Evolutionary conservation across 371 early-diverging fungal species (phyloP), one percentile per base, ranked within the genome.

Genomic region (Haplosporangium sp.): DNA sequence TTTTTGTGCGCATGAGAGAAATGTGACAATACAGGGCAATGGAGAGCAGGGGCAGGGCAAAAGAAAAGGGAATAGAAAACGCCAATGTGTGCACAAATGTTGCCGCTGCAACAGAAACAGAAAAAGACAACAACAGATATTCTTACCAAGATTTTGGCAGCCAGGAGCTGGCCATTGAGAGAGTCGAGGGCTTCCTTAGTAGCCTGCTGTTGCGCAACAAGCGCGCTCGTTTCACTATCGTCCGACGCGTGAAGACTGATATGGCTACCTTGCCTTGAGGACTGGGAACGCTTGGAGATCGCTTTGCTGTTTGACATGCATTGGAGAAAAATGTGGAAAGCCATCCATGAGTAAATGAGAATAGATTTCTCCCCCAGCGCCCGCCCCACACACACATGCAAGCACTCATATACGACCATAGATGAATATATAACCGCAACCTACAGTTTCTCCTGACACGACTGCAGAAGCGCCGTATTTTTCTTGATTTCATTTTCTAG

Each of bases 81-180:
- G n/a, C n/a, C n/a, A n/a, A n/a, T n/a, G n/a, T n/a, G n/a, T n/a
- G n/a, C n/a, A n/a, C n/a, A n/a, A n/a, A 4, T 4, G 29, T 29
- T 4, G 29, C 29, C 29, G 4, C 2, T 29, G 29, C 29, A 29
- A 29, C 29, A 29, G 29, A 14, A 67, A 42, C 21, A 55, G 47
- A 46, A 45, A 21, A 50, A 50, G 14, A 59, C 1, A 23, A 48
- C 12, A 11, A 36, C 13, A 7, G 20, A 29, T 23, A 36, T 20
- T 18, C 72, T 65, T 73, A 79, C 80, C 73, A 79, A 68, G 62
- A 79, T 79, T 59, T 79, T 79, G 65, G 73, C 80, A 0, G 80
- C 73, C 64, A 79, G 54, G 21, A 79, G 66, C 36, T 79, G 73
- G 1, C 66, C 73, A 47, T 79, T 79, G 36, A 79, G 59, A n/a